Conservation (phyloP, 345 rosid genomes). For the Aquilaria yunnanensis region DNA sequence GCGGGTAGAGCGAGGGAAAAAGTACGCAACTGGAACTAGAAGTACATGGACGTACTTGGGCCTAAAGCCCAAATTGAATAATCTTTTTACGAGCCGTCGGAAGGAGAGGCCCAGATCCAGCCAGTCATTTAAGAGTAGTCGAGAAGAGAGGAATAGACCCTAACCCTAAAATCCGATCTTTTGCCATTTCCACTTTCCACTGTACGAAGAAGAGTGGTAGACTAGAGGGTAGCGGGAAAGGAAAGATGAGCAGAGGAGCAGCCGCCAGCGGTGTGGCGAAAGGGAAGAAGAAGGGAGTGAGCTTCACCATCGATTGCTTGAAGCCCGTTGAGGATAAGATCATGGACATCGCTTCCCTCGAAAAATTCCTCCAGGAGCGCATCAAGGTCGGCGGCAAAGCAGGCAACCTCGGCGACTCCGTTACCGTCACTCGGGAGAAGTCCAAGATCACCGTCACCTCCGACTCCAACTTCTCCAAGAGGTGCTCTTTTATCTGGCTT, state of each 20-base stretch:
- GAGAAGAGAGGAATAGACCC: too few relatives aligned
- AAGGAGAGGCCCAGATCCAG: too few relatives aligned
- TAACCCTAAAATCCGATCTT: too few relatives aligned
- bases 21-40: too few relatives aligned
- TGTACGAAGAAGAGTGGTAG: too few relatives aligned
- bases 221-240: too few relatives aligned
- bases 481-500: constrained; percentile 23
- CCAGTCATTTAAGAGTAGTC: too few relatives aligned
- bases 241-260: constrained; percentile 16
- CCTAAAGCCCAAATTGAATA: too few relatives aligned
- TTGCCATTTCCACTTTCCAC: too few relatives aligned
- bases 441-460: constrained; percentile 54
- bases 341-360: constrained; percentile 74
- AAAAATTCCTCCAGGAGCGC: constrained; percentile 77
- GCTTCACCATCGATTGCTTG: constrained; percentile 52
- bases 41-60: too few relatives aligned
- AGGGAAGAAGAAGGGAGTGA: constrained; percentile 66
- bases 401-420: constrained; percentile 62
- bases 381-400: constrained; percentile 88
- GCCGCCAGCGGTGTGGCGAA: constrained; percentile 10
- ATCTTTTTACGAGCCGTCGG: too few relatives aligned
- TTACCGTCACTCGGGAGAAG: constrained; percentile 45
- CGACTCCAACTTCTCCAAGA: constrained; percentile 56
- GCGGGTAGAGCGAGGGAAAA: too few relatives aligned
- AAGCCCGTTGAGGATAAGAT: constrained; percentile 79